phyloP scores from a whole-genome alignment of 106 monocot genomes.

The Dioscorea dumetorum region DNA sequence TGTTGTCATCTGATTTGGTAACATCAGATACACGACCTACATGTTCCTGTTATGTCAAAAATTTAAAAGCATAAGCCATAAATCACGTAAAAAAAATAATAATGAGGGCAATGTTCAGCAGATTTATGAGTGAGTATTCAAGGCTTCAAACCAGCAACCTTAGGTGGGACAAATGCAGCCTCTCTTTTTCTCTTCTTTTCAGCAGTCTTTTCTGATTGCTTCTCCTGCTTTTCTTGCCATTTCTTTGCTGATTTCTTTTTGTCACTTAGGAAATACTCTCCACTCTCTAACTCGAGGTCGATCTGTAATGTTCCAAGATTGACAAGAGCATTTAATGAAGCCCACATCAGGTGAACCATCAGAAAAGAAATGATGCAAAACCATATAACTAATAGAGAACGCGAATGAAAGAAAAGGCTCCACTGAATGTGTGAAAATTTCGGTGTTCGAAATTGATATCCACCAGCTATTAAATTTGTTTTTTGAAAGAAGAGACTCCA shows the following conservation, averaged over 20 bases:
- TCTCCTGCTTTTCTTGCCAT: conserved; percentile 85
- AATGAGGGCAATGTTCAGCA: neutral
- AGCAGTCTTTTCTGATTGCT: conserved; percentile 75
- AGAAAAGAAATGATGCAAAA: too few species aligned
- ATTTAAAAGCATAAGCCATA: neutral
- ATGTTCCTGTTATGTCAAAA: conserved; percentile 28
- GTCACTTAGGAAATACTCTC: conserved; percentile 90
- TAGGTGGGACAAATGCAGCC: conserved; percentile 88
- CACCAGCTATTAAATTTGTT: too few species aligned
- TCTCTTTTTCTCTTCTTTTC: conserved; percentile 94
- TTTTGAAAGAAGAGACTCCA: too few species aligned
- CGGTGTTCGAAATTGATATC: too few species aligned
- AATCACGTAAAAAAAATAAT: neutral
- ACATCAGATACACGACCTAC: conserved; percentile 13
- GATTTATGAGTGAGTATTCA: neutral
- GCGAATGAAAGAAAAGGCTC: too few species aligned
- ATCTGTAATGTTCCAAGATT: conserved; percentile 39
- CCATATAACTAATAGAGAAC: too few species aligned
- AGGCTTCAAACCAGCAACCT: conserved; percentile 25
- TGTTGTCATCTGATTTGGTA: conserved; percentile 21
- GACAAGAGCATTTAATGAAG: neutral
- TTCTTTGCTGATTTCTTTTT: conserved; percentile 81
- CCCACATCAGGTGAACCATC: too few species aligned
- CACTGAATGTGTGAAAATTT: too few species aligned
- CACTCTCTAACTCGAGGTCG: conserved; percentile 86